Evolutionary conservation across 148 eudicot genomes (phyloP), one percentile per base, ranked within the genome.

Genomic region (Nepenthes gracilis): DNA sequence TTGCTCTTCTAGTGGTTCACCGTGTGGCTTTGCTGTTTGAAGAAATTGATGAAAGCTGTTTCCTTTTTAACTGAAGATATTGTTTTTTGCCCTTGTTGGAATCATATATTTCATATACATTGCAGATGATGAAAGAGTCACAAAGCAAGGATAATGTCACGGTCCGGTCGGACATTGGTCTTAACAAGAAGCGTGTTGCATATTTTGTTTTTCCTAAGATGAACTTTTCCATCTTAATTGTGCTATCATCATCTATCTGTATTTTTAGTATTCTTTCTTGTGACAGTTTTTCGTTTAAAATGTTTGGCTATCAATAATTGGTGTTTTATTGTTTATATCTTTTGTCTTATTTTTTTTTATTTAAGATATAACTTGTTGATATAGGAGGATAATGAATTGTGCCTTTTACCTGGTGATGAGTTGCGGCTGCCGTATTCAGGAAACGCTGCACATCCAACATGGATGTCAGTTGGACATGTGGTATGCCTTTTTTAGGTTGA

Each of bases 391-490:
- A 90, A 90, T 83, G 97, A 90, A 61, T 72, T 90, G 72, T 95
- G 95, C 48, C 97, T 90, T 71, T 89, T 90, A 45, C 97, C 97
- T 71, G 97, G 97, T 74, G 97, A 90, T 68, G 97, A 90, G 70
- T 67, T 90, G 73, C 82, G 95, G 62, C 75, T 90, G 50, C 92
- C 92, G 35, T 90, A 90, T 74, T 81, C 92, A 55, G 97, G 95
- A 34, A 92, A 87, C 85, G 89, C 85, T 36, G 84, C 76, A 70
- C 95, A 90, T 81, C 85, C 95, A 10, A 74, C 88, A 47, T 90
- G 97, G 97, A 88, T 82, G 66, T 90, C 97, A 2, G 95, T 90
- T 67, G 97, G 97, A 45, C 97, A 90, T 64, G 97, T 90, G 86
- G 91, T 90, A 81, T 58, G 68, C 40, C 9, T 45, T 47, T 11